Evolutionary conservation across 2,329 filamentous ascomycete species (phyloP), one percentile per base, ranked within the genome.

Genomic region (Botrytis paeoniae): DNA sequence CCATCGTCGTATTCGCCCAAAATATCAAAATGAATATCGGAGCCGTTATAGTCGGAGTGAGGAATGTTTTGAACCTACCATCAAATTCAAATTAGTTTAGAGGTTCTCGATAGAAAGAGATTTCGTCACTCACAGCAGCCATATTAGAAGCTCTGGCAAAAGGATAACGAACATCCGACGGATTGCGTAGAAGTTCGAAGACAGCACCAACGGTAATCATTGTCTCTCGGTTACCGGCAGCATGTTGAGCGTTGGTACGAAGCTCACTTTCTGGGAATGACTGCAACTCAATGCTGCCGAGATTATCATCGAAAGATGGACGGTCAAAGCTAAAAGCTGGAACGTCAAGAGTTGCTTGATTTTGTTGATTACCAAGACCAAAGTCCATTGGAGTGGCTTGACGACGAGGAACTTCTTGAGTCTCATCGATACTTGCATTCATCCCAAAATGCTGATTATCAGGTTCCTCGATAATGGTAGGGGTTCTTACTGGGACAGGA

Each of bases 171-270:
- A 37, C 14, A 18, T 66, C 60, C 22, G 35, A 39, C 8, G 60
- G 37, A 25, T 18, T 39, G 35, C 37, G 7, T 14, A 37, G 37
- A n/a, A 66, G 25, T 14, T 69, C 25, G 0, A 69, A 69, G 0
- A 69, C 25, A 8, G 65, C 65, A 25, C 65, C 65, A 10, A 69
- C 65, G 14, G 16, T 69, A n/a, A 69, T 69, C 48, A 57, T 41
- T 7, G 65, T 16, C 6, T 57, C n/a, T 43, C 37, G 48, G 18
- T 32, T 25, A 18, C 51, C 51, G 14, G 51, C n/a, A n/a, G n/a
- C 10, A 43, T n/a, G 10, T 65, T 37, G 29, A 32, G 9, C 39
- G 29, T 10, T 22, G 14, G 6, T 29, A 18, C 9, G 16, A 65
- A 16, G n/a, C 1, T 9, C 29, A 35, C 10, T 35, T 2, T 48